Conservation (phyloP, 495 filamentous ascomycete genomes). For the Penicillium desertorum region DNA sequence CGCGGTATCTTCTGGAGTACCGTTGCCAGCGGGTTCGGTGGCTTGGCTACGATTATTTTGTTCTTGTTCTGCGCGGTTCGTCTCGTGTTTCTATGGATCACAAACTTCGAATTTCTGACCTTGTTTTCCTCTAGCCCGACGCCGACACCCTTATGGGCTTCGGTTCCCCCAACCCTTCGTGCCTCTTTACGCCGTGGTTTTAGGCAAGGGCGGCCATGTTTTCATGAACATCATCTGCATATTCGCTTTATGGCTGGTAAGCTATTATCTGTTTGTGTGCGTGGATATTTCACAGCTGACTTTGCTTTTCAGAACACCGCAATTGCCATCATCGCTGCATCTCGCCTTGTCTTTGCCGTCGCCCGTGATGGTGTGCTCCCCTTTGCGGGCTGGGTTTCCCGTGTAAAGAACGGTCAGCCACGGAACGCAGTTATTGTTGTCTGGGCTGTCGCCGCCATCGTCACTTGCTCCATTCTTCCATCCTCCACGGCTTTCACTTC, state of each 20-base stretch:
- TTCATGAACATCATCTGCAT: conserved; percentile 56
- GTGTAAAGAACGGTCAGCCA: conserved; percentile 52
- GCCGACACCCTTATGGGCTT: conserved; percentile 41
- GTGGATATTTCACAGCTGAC: conserved; percentile 1
- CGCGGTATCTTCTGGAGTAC: conserved; percentile 58
- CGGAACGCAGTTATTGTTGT: conserved; percentile 57
- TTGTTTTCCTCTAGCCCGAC: conserved; percentile 31
- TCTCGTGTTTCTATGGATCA: background rate
- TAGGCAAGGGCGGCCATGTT: conserved; percentile 54
- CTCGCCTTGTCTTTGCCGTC: conserved; percentile 56
- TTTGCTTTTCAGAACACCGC: conserved; percentile 47
- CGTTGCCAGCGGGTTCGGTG: conserved; percentile 50
- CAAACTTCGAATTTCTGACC: conserved; percentile 3
- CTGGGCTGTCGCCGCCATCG: conserved; percentile 47
- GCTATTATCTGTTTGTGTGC: conserved; percentile 5
- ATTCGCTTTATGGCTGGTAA: conserved; percentile 49
- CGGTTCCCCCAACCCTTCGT: conserved; percentile 56
- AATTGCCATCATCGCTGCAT: conserved; percentile 55
- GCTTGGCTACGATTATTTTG: conserved; percentile 52
- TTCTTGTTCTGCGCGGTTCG: conserved; percentile 56
- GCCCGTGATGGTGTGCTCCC: conserved; percentile 57
- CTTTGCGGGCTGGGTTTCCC: conserved; percentile 55
- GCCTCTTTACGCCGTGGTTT: conserved; percentile 50
- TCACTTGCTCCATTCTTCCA: conserved; percentile 54
- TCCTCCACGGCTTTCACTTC: conserved; percentile 56